A percentile compares a stretch with the other conserved stretches of the same genome.
Conservation (phyloP, 2,329 filamentous ascomycete genomes). For the Fusarium tuaranense region DNA sequence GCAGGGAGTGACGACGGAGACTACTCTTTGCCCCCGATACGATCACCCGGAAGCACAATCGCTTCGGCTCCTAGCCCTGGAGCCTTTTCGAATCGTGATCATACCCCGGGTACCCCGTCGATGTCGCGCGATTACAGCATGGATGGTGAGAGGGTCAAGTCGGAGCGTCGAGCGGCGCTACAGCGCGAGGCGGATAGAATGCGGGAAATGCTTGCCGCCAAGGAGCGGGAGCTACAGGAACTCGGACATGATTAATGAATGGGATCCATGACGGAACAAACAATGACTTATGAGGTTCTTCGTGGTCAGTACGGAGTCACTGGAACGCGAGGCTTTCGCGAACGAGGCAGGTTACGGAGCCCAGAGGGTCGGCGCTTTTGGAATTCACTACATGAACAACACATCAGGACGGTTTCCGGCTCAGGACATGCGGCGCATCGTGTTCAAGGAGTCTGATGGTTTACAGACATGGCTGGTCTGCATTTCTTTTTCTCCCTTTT, state of each 20-base stretch:
- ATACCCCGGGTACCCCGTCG: slow-evolving; percentile 38
- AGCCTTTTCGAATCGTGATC: slow-evolving; percentile 51
- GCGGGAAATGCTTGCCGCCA: slow-evolving; percentile 77
- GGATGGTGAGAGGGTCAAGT: slow-evolving; percentile 65
- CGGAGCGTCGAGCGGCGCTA: slow-evolving; percentile 73
- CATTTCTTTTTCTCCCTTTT: slow-evolving; percentile 19
- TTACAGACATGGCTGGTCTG: slow-evolving; percentile 24
- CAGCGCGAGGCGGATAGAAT: slow-evolving; percentile 81
- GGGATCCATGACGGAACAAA: slow-evolving; percentile 30
- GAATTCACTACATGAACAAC: slow-evolving; percentile 37
- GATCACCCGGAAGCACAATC: slow-evolving; percentile 56
- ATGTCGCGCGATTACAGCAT: slow-evolving; percentile 45
- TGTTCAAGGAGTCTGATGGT: slow-evolving; percentile 25
- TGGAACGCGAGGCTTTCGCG: slow-evolving; percentile 29
- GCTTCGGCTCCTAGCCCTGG: slow-evolving; percentile 57
- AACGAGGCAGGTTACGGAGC: slow-evolving; percentile 22
- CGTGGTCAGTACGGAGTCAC: slow-evolving; percentile 39
- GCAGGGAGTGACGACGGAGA: slow-evolving; percentile 53
- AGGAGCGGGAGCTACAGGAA: slow-evolving; percentile 75
- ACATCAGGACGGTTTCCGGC: slow-evolving; percentile 9
- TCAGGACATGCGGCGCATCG: slow-evolving; percentile 18
- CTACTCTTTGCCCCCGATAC: slow-evolving; percentile 57
- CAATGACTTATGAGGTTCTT: slow-evolving; percentile 43
- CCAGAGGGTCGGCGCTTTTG: slow-evolving; percentile 39
- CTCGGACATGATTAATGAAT: slow-evolving; percentile 45